These are phyloP conservation scores for Mycena epipterygia DNA, from an alignment of 768 basidiomycete species.

Conservation along the genomic window DNA sequence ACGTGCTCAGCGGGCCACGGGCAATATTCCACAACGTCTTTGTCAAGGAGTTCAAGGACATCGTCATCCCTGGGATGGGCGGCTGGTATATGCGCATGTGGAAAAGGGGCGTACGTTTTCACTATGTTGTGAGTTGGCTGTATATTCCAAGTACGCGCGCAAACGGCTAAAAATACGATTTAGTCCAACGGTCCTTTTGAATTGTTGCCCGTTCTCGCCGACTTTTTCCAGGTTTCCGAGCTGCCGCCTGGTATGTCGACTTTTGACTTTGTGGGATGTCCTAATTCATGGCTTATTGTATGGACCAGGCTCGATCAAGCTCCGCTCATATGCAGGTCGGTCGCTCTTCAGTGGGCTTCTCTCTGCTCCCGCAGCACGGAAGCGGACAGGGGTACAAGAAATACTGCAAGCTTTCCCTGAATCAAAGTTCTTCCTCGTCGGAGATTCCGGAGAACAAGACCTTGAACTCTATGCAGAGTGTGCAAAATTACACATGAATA, in stretches of 20 bases:
- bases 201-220: slow-evolving; percentile 80
- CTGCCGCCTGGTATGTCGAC: slow-evolving; percentile 70
- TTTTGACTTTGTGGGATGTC: background rate
- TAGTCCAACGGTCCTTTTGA: slow-evolving; percentile 93
- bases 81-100: slow-evolving; percentile 83
- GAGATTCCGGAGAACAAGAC: slow-evolving; percentile 96
- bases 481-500: slow-evolving; percentile 33
- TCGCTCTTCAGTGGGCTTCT: slow-evolving; percentile 88
- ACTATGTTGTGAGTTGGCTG: slow-evolving; percentile 82
- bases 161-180: too few relatives aligned
- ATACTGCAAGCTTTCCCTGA: slow-evolving; percentile 81
- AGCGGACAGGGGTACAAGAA: slow-evolving; percentile 85
- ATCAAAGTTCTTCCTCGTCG: slow-evolving; percentile 86
- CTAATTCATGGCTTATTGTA: slow-evolving; percentile 9
- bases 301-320: slow-evolving; percentile 85
- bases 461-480: slow-evolving; percentile 88
- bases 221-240: slow-evolving; percentile 79
- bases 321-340: slow-evolving; percentile 89
- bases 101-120: slow-evolving; percentile 80
- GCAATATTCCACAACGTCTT: slow-evolving; percentile 93
- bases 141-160: background rate
- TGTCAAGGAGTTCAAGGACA: slow-evolving; percentile 84
- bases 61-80: slow-evolving; percentile 86
- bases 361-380: slow-evolving; percentile 85
- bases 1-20: slow-evolving; percentile 83